Evolutionary conservation across 345 rosid species (phyloP).

Genomic region (Balakata baccata): DNA sequence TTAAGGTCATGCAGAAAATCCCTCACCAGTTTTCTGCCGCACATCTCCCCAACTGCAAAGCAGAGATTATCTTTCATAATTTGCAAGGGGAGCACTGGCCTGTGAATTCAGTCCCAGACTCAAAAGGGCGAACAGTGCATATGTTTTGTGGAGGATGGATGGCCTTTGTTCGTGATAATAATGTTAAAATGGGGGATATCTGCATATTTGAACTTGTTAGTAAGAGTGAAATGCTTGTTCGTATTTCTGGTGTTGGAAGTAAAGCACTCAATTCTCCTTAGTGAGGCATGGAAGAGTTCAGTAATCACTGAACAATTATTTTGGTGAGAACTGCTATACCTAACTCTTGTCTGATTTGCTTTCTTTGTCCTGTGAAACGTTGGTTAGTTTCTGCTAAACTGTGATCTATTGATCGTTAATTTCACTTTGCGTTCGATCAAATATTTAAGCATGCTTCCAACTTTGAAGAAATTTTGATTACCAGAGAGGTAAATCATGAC

Average conservation of each 20-base stretch:
- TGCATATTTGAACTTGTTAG: slow-evolving; percentile 62
- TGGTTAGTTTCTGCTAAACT: neutral
- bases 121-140: slow-evolving; percentile 48
- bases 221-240: slow-evolving; percentile 51
- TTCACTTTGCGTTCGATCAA: too few relatives aligned
- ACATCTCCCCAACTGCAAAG: slow-evolving; percentile 51
- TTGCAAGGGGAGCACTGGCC: slow-evolving; percentile 48
- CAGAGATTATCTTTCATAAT: slow-evolving; percentile 51
- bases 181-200: slow-evolving; percentile 46
- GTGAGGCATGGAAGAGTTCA: slow-evolving; percentile 3
- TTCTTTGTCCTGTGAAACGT: too few relatives aligned
- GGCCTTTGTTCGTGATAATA: slow-evolving; percentile 60
- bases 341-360: too few relatives aligned
- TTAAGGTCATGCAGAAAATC: slow-evolving; percentile 45
- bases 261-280: slow-evolving; percentile 21
- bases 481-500: too few relatives aligned
- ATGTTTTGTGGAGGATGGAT: slow-evolving; percentile 70
- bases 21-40: slow-evolving; percentile 53
- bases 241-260: slow-evolving; percentile 44
- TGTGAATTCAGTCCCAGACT: slow-evolving; percentile 63
- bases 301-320: neutral
- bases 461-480: too few relatives aligned
- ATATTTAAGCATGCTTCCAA: too few relatives aligned
- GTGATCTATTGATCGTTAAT: too few relatives aligned
- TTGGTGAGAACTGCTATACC: too few relatives aligned